A percentile compares a stretch with the other conserved stretches of the same genome.
Evolutionary conservation across 1,284 basidiomycete species (phyloP).

Genomic region (Crucibulum cyathiforme): DNA sequence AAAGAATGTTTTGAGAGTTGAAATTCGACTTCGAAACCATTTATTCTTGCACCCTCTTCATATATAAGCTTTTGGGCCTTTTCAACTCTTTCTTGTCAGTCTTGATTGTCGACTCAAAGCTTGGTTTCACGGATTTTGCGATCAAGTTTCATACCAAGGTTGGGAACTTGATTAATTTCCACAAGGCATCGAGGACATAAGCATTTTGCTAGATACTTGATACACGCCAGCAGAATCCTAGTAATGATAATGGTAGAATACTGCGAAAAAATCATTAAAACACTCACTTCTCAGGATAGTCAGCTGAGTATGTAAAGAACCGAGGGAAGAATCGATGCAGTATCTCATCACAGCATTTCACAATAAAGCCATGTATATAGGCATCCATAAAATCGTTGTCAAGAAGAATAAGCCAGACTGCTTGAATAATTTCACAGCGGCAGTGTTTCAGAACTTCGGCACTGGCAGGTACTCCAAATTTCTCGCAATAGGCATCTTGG

Average conservation of each 20-base stretch:
- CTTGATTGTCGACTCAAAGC: constrained; percentile 8
- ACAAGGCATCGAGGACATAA: constrained; percentile 34
- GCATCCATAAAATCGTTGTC: constrained; percentile 32
- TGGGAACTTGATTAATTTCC: constrained; percentile 15
- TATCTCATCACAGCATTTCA: constrained; percentile 37
- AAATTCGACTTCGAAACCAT: constrained; percentile 4
- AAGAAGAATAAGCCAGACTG: constrained; percentile 28
- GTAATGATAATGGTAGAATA: not conserved
- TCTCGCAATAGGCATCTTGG: constrained; percentile 17
- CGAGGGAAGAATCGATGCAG: constrained; percentile 33
- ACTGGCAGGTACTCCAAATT: constrained; percentile 12
- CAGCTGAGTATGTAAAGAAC: constrained; percentile 44
- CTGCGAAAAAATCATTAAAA: not conserved
- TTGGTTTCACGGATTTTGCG: constrained; percentile 1
- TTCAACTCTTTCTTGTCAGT: constrained; percentile 7
- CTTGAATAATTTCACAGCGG: constrained; percentile 39
- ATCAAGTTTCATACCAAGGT: constrained; percentile 26
- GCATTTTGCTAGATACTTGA: constrained; percentile 27
- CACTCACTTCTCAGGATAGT: constrained; percentile 48
- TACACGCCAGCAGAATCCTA: constrained; percentile 34
- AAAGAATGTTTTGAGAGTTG: constrained; percentile 10
- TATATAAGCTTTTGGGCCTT: constrained; percentile 15
- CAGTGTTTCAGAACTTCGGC: constrained; percentile 30
- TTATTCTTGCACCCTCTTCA: constrained; percentile 9
- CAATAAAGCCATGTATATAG: constrained; percentile 33